Conservation (phyloP, 148 eudicot genomes). For the Camellia japonica region DNA sequence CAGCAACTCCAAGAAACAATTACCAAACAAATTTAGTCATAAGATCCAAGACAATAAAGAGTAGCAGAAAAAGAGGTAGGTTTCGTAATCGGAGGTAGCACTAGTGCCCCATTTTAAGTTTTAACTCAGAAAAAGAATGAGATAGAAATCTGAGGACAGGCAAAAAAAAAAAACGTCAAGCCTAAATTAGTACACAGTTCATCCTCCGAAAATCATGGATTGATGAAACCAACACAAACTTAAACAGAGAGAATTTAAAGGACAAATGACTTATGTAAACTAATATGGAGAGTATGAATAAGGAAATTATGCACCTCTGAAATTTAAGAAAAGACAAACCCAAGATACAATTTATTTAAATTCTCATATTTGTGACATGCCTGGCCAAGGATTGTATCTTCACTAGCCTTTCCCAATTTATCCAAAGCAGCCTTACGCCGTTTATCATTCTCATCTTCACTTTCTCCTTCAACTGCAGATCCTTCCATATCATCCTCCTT, state of each 20-base stretch:
- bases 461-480: conserved; percentile 39
- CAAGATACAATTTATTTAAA: not conserved
- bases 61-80: not conserved
- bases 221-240: not conserved
- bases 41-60: not conserved
- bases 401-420: conserved; percentile 81
- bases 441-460: conserved; percentile 55
- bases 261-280: not conserved
- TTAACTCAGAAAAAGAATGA: not conserved
- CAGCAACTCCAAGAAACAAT: not conserved
- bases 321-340: not conserved
- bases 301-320: not conserved
- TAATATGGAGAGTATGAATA: not conserved
- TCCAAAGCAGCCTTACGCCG: conserved; percentile 67
- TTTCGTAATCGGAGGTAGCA: not conserved
- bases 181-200: not conserved
- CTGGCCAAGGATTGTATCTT: conserved; percentile 84
- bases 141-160: not conserved
- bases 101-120: not conserved
- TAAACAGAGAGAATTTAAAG: not conserved
- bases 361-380: conserved; percentile 33
- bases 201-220: not conserved
- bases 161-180: not conserved
- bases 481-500: conserved; percentile 44
- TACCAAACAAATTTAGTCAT: not conserved